Percentiles rank a stretch among this genome's conserved stretches.
Evolutionary conservation across 2,329 filamentous ascomycete species (phyloP).

Genomic region (Coccinonectria pachysandricola): DNA sequence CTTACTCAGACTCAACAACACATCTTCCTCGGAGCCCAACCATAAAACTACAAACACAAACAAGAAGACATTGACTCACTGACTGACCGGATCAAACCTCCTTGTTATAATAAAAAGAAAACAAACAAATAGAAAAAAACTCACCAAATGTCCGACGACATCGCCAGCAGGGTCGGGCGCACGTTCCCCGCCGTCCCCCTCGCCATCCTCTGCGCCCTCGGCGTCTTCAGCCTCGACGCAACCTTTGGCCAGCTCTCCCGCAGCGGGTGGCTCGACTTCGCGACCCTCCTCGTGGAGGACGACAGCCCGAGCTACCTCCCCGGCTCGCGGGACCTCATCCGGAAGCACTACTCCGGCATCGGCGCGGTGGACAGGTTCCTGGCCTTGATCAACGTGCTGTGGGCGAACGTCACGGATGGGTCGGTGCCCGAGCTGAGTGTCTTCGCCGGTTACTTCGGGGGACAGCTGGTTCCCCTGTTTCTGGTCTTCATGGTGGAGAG

Average conservation of each 20-base stretch:
- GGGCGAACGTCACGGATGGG: conserved; percentile 13
- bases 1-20: no score
- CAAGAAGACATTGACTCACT: no score
- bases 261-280: conserved; percentile 10
- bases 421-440: conserved; percentile 13
- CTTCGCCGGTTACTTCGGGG: conserved; percentile 12
- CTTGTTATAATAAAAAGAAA: no score
- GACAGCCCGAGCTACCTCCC: conserved; percentile 11
- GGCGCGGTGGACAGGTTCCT: conserved; percentile 9
- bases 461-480: conserved; percentile 12
- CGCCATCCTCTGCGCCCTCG: conserved; percentile 6
- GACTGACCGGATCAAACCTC: no score
- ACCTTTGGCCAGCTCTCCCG: conserved; percentile 13
- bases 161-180: no score
- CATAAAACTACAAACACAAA: no score
- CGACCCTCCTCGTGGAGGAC: conserved; percentile 8
- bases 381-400: conserved; percentile 12
- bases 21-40: no score
- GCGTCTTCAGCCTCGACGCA: conserved; percentile 13
- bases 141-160: no score
- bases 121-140: no score
- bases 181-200: conserved; percentile 7
- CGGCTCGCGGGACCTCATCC: conserved; percentile 8
- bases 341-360: conserved; percentile 12
- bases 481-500: conserved; percentile 13